Base-by-base conservation (phyloP, 208 protist species). In the Leishmania lainsoni region DNA sequence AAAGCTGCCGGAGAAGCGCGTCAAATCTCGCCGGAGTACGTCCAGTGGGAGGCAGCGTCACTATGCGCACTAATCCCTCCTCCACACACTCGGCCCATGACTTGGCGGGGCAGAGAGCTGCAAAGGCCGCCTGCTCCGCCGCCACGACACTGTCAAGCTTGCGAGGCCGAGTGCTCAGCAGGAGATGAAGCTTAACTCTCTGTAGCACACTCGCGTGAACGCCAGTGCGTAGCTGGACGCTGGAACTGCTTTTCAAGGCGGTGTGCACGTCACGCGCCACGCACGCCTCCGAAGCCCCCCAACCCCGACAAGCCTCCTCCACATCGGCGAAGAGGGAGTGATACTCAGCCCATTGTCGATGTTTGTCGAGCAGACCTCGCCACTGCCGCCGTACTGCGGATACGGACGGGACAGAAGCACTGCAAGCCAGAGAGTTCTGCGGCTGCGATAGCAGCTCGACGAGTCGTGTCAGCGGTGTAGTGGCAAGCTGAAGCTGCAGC, bases 201-300 rank as follows among this genome's bases (percentile, higher is more conserved):
- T 94, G 88, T 1, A 95, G 6, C 6, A 97, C 80, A 0, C 88
- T 94, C 65, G 88, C 79, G 76, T 89, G 88, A 14, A 94, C 87
- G 2, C 93, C 93, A 32, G 90, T 87, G 56, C 89, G 91, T 20
- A 97, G 76, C 5, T 90, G 90, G 26, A 95, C 87, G 17, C 87
- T 80, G 75, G 16, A n/a, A 39, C 86, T 73, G 8, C 75, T 59
- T 26, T 78, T 66, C 29, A 87, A 76, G 14, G 90, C 88, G 0
- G 49, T 73, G 65, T 81, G 61, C 74, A 92, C 75, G 39, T 73
- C 32, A 42, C 29, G 63, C 29, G 87, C 89, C 35, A 94, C 72
- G 56, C 61, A 68, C 48, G 42, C 76, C 81, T 90, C 80, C 3
- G 80, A 66, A 9, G 71, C 71, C 5, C 81, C 61, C 80, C 80